phyloP scores from a whole-genome alignment of 768 basidiomycete species.

The Tulasnella sp. region DNA sequence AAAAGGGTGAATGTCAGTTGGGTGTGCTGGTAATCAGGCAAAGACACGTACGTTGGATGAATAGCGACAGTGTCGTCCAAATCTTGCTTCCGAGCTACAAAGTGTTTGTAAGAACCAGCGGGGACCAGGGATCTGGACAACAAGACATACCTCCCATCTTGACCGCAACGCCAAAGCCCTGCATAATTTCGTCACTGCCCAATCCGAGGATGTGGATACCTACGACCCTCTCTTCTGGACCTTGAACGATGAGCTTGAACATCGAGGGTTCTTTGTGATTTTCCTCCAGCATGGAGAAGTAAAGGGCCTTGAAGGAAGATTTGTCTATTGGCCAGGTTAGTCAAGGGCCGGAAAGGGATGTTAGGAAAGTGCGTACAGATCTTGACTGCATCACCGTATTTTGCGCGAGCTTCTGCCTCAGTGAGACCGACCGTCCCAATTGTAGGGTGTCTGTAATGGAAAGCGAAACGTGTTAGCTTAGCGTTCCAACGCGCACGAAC shows the following conservation, averaged over 20 bases:
- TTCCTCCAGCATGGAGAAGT: slow-evolving; percentile 85
- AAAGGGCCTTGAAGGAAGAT: slow-evolving; percentile 74
- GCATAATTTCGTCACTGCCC: slow-evolving; percentile 91
- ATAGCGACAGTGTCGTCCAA: slow-evolving; percentile 88
- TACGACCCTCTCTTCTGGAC: slow-evolving; percentile 91
- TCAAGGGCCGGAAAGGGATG: not conserved
- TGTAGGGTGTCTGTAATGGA: slow-evolving; percentile 69
- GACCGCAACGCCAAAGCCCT: slow-evolving; percentile 95
- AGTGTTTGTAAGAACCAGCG: not conserved
- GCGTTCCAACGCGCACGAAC: slow-evolving; percentile 29
- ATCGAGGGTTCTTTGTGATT: slow-evolving; percentile 92
- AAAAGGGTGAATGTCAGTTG: not conserved
- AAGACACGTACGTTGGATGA: slow-evolving; percentile 67
- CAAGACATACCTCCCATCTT: slow-evolving; percentile 75
- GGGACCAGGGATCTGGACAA: not conserved
- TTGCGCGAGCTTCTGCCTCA: slow-evolving; percentile 80
- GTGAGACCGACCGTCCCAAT: slow-evolving; percentile 95
- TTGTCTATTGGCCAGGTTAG: slow-evolving; percentile 52
- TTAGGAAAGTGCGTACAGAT: slow-evolving; percentile 65
- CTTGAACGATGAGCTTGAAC: slow-evolving; percentile 85
- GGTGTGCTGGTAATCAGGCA: not conserved
- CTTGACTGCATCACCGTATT: slow-evolving; percentile 85
- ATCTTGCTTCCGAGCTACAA: slow-evolving; percentile 57
- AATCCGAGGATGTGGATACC: slow-evolving; percentile 89
- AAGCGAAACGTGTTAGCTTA: not conserved